Conservation (phyloP, 2,329 filamentous ascomycete genomes). For the Cladophialophora psammophila region DNA sequence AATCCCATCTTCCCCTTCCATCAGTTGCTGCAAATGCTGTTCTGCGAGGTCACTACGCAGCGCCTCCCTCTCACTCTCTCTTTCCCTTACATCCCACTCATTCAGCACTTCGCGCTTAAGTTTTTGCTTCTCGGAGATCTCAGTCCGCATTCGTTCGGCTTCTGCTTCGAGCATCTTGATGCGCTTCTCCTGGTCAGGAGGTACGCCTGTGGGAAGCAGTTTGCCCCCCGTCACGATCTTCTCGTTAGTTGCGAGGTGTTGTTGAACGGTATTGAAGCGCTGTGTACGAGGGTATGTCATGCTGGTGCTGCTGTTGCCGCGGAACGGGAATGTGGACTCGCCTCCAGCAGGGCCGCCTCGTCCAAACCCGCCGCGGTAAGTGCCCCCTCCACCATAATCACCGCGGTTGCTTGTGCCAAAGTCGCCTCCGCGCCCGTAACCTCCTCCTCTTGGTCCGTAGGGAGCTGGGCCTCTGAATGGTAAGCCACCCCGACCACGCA, state of each 20-base stretch:
- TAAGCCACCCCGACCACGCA: constrained; percentile 41
- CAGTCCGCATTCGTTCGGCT: constrained; percentile 53
- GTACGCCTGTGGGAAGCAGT: constrained; percentile 48
- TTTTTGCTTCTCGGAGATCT: constrained; percentile 54
- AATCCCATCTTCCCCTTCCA: constrained; percentile 52
- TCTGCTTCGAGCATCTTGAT: constrained; percentile 55
- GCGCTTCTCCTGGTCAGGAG: constrained; percentile 52
- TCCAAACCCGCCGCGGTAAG: constrained; percentile 21
- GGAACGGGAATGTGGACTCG: constrained; percentile 45
- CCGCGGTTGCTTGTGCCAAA: constrained; percentile 25
- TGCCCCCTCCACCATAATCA: constrained; percentile 9
- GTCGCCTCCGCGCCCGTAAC: constrained; percentile 31
- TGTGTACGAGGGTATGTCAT: constrained; percentile 49
- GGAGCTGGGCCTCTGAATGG: constrained; percentile 45
- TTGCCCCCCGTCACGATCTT: constrained; percentile 54
- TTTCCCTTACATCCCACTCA: constrained; percentile 57
- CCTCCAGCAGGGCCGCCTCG: constrained; percentile 27
- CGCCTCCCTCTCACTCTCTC: constrained; percentile 56
- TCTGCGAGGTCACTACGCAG: constrained; percentile 59
- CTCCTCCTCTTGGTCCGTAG: constrained; percentile 45
- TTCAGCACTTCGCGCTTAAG: constrained; percentile 51
- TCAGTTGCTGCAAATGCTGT: constrained; percentile 55
- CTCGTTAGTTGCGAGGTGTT: constrained; percentile 46
- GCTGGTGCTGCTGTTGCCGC: constrained; percentile 48
- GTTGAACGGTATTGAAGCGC: constrained; percentile 47